Conservation (phyloP, 176 grass and related monocot species). For the Rhynchospora pubera region DNA sequence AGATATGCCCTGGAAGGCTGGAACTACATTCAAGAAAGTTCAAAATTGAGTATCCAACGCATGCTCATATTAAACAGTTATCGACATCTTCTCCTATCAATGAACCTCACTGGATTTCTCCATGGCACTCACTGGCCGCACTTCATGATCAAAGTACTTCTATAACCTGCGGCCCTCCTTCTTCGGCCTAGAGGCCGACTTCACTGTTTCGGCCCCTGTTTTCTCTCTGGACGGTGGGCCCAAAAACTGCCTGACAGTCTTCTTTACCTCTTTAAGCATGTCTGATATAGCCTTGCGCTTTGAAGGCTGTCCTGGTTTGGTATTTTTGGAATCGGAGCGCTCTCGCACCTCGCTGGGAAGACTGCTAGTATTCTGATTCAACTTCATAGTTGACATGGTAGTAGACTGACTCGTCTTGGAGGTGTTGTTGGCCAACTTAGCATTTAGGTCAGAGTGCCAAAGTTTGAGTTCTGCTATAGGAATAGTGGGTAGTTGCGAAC, state of each 20-base stretch:
- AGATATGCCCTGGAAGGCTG: too few species aligned
- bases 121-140: too few species aligned
- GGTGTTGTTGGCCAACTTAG: not conserved
- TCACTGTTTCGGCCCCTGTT: not conserved
- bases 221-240: constrained; percentile 49
- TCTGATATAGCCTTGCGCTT: constrained; percentile 45
- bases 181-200: too few species aligned
- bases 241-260: constrained; percentile 35
- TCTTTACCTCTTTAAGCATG: constrained; percentile 42
- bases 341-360: constrained; percentile 10
- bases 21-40: too few species aligned
- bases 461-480: constrained; percentile 24
- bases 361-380: constrained; percentile 28
- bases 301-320: constrained; percentile 1
- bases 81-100: too few species aligned
- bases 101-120: too few species aligned
- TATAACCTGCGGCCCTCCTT: too few species aligned
- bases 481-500: constrained; percentile 32
- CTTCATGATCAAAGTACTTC: constrained; percentile 3
- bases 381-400: constrained; percentile 27
- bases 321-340: not conserved
- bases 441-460: not conserved
- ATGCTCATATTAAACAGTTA: too few species aligned
- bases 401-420: not conserved
- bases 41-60: too few species aligned